A percentile compares a stretch with the other conserved stretches of the same genome.
Conservation (phyloP, 2,329 filamentous ascomycete genomes). For the Xylariaceae sp. region DNA sequence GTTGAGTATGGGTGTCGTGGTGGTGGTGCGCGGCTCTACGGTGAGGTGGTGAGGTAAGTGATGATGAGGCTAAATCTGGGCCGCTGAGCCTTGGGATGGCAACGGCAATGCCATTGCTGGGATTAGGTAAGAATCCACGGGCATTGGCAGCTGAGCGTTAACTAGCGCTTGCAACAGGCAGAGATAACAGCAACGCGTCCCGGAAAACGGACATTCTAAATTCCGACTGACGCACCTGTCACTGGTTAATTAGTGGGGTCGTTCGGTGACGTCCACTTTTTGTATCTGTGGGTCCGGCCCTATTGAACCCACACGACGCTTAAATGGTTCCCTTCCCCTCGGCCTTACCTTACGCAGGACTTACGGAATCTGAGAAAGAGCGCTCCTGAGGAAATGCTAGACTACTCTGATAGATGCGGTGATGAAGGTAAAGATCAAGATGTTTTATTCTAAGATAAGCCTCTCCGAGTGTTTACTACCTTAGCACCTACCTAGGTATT, state of each 20-base stretch:
- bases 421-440: too few species aligned
- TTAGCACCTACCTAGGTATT: too few species aligned
- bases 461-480: too few species aligned
- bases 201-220: conserved; percentile 26
- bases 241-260: background rate
- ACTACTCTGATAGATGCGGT: too few species aligned
- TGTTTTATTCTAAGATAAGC: too few species aligned
- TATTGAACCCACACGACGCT: too few species aligned
- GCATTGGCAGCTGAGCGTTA: background rate
- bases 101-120: background rate
- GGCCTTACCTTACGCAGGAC: too few species aligned
- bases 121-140: background rate
- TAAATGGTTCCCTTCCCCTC: too few species aligned
- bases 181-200: conserved; percentile 26
- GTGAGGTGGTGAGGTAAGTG: conserved; percentile 1
- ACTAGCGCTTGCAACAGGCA: conserved; percentile 21
- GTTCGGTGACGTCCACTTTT: too few species aligned
- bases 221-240: conserved; percentile 15
- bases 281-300: too few species aligned
- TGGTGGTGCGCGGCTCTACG: background rate
- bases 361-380: too few species aligned
- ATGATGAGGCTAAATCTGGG: conserved; percentile 18
- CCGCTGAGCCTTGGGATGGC: conserved; percentile 18
- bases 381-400: too few species aligned
- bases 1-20: background rate